phyloP scores from a whole-genome alignment of 495 filamentous ascomycete genomes.

The Darksidea phi region DNA sequence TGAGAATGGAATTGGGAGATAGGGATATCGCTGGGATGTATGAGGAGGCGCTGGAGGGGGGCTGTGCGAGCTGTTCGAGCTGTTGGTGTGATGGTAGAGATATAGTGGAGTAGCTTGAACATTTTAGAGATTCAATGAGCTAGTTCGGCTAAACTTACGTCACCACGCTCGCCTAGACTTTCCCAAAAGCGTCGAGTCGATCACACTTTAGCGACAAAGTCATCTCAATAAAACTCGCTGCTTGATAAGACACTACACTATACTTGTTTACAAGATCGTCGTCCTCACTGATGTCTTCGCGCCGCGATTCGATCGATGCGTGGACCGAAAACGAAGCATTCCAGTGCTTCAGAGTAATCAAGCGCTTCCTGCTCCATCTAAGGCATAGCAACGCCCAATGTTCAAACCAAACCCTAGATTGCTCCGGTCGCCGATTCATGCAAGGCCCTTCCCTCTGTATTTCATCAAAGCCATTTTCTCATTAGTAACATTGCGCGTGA shows the following conservation, averaged over 20 bases:
- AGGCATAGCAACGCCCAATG: background rate
- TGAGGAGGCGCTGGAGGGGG: background rate
- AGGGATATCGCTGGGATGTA: background rate
- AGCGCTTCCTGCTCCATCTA: background rate
- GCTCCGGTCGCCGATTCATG: constrained; percentile 35
- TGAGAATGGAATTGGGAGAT: background rate
- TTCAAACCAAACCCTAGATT: background rate
- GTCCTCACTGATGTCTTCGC: background rate
- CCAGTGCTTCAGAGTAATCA: background rate
- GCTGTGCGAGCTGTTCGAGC: background rate
- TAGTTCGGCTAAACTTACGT: background rate
- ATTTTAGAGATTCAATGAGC: constrained; percentile 2
- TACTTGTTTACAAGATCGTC: constrained; percentile 17
- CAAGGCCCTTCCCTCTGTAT: constrained; percentile 16
- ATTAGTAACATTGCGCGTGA: constrained; percentile 21
- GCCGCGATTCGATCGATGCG: too few relatives aligned
- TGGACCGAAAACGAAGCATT: background rate
- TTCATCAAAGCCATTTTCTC: constrained; percentile 30
- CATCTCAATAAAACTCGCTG: too few relatives aligned
- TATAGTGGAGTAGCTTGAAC: constrained; percentile 3
- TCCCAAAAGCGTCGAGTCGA: background rate
- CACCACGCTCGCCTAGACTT: background rate
- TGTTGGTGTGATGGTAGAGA: background rate
- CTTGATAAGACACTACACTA: constrained; percentile 1
- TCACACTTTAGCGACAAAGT: too few relatives aligned